A percentile compares a stretch with the other conserved stretches of the same genome.
Evolutionary conservation across 2,329 filamentous ascomycete species (phyloP).

Genomic region (Rugonectria rugulosa): DNA sequence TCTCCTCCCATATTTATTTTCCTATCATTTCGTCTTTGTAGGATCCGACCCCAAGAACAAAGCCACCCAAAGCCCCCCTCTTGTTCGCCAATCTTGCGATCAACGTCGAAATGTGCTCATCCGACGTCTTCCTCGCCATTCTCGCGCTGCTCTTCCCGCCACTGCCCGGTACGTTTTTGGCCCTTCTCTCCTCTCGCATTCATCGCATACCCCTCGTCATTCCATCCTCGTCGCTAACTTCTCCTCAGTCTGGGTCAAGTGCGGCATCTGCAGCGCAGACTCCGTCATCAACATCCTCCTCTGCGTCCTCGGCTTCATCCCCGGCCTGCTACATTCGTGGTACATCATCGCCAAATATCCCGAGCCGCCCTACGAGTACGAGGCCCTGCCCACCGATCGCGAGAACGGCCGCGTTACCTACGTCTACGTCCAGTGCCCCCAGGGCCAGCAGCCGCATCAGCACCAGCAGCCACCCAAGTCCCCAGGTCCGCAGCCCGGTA

Average conservation of each 20-base stretch:
- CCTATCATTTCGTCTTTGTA: too few species aligned
- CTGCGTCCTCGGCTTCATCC: constrained; percentile 79
- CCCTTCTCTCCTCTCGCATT: constrained; percentile 6
- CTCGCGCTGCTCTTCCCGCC: constrained; percentile 72
- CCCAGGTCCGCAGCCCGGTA: constrained; percentile 42
- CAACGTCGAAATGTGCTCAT: constrained; percentile 58
- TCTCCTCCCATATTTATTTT: constrained; percentile 13
- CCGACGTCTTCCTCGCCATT: constrained; percentile 69
- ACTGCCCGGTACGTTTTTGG: constrained; percentile 62
- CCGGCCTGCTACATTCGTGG: constrained; percentile 93
- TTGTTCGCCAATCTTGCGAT: neutral
- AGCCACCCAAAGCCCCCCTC: neutral
- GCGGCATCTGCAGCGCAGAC: constrained; percentile 90
- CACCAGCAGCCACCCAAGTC: constrained; percentile 31
- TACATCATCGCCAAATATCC: constrained; percentile 96
- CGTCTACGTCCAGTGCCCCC: constrained; percentile 72
- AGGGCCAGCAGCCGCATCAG: constrained; percentile 45
- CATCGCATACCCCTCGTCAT: constrained; percentile 1
- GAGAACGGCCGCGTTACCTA: constrained; percentile 73
- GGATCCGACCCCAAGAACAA: too few species aligned
- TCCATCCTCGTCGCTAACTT: constrained; percentile 33
- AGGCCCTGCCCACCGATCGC: constrained; percentile 65
- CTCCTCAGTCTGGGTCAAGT: constrained; percentile 88
- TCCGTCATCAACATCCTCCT: constrained; percentile 95
- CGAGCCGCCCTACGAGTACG: constrained; percentile 76